These are phyloP conservation scores for Pistacia atlantica DNA, from an alignment of 345 rosid species.

Conservation along the genomic window DNA sequence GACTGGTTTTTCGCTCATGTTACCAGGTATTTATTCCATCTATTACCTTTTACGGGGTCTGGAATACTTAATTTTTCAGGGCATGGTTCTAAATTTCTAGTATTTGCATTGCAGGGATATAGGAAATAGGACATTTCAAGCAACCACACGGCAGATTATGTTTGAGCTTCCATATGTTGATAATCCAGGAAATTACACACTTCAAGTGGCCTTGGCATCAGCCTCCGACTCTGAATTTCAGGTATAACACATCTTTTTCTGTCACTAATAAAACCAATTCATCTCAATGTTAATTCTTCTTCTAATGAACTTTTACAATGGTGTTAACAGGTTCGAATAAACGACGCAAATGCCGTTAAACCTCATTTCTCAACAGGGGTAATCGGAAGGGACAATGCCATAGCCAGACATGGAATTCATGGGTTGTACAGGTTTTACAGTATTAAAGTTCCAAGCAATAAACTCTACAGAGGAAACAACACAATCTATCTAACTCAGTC, in stretches of 20 bases:
- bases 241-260: slow-evolving; percentile 28
- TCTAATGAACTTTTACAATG: not conserved
- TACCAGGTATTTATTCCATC: slow-evolving; percentile 40
- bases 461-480: slow-evolving; percentile 48
- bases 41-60: not conserved
- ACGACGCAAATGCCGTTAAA: slow-evolving; percentile 19
- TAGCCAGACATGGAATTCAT: slow-evolving; percentile 88
- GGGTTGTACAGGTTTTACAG: slow-evolving; percentile 71
- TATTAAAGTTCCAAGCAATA: slow-evolving; percentile 41
- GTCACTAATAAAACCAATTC: not conserved
- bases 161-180: slow-evolving; percentile 39
- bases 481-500: slow-evolving; percentile 66
- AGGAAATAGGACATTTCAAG: slow-evolving; percentile 30
- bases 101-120: slow-evolving; percentile 35
- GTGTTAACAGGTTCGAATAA: slow-evolving; percentile 53
- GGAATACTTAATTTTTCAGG: not conserved
- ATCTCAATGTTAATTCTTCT: not conserved
- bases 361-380: slow-evolving; percentile 51
- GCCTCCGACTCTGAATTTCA: slow-evolving; percentile 48
- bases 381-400: slow-evolving; percentile 75
- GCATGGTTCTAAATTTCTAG: not conserved
- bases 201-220: slow-evolving; percentile 76
- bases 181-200: slow-evolving; percentile 47
- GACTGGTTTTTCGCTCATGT: slow-evolving; percentile 92
- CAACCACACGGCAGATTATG: slow-evolving; percentile 73